Base-by-base conservation (phyloP, 2,329 filamentous ascomycete genomes). In the Thielaviopsis cerberus region DNA sequence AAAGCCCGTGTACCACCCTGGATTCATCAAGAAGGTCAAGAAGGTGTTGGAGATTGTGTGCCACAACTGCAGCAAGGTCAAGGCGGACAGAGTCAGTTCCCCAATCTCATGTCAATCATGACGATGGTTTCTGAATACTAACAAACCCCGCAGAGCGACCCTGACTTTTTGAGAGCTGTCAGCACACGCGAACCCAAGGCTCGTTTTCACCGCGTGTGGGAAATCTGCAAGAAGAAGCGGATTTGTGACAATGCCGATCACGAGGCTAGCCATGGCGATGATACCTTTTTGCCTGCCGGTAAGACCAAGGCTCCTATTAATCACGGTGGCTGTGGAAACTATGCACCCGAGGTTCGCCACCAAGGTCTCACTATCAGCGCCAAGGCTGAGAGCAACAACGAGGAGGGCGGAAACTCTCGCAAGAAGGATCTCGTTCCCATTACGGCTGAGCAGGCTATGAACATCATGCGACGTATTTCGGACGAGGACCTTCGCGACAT, bases 21-120 rank as follows among this genome's bases (percentile, higher is more conserved):
- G 92, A 67, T 99, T 96, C 73, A 86, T 99, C 74, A 94, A 88
- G 71, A 97, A 97, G 76, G 90, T 95, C 73, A 98, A 99, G 79
- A 98, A 97, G 78, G 82, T 99, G 66, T 77, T 98, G 71, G 94
- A 98, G 79, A 92, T 90, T 65, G 90, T 98, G 71, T 98, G 94
- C 79, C 90, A 95, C 75, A 96, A 94, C 72, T 98, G 94, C 78
- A 91, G 90, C 74, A 94, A 92, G 77, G 88, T 97, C 69, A 81
- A 95, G 77, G 85, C 89, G 74, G 90, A 97, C 80, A 87, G 88
- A 84, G 91, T 97, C 84, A 88, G 91, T 94, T 77, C 73, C 70
- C 71, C 68, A 68, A 67, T 68, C 73, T 55, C 24, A 8, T 48
- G 41, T 17, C 26, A 30, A 41, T n/a, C 56, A 45, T 48, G 13